Base-by-base conservation (phyloP, 2,329 filamentous ascomycete genomes). In the Cladophialophora carrionii region DNA sequence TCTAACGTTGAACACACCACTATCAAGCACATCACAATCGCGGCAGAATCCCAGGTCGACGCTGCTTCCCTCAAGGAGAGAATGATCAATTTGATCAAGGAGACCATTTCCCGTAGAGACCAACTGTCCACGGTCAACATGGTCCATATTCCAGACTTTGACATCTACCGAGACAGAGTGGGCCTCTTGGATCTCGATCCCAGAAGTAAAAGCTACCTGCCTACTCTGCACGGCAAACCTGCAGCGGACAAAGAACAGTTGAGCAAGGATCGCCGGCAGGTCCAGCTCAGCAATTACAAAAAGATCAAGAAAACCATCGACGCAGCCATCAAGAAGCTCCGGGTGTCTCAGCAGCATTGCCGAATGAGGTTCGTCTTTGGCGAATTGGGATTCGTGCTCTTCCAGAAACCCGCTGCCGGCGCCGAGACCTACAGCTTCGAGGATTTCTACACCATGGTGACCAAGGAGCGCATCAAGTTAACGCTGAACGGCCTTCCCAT, bases 291-390 rank as follows among this genome's bases (percentile, higher is more conserved):
- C 59, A 78, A 79, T 61, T 71, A 74, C 26, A 63, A 57, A 43
- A 73, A 71, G 34, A 62, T 78, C 37, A 71, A 74, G 32, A 72
- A 66, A 6, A 72, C 74, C 0, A 65, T 78, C 52, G 72, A 75
- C 46, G 67, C 66, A 26, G 75, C 73, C 17, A 68, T 80, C 22
- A 72, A 71, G 32, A 72, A 72, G 8, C 69, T 78, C 57, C 70
- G 73, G 4, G 73, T 73, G 52, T 71, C 77, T 20, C 72, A 73
- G 56, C 74, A 76, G 31, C 73, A 77, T 62, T 65, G 78, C 37
- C 76, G 76, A 10, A 78, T 81, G 77, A 74, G 79, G 46, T 73
- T 79, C 2, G 77, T 77, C 26, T 75, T 81, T 55, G 79, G 79
- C 4, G 73, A 74, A 3, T 77, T 81, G 61, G 72, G 77, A 3